A percentile compares a stretch with the other conserved stretches of the same genome.
Conservation (phyloP, 148 eudicot species). For the Salicornia ramosissima region DNA sequence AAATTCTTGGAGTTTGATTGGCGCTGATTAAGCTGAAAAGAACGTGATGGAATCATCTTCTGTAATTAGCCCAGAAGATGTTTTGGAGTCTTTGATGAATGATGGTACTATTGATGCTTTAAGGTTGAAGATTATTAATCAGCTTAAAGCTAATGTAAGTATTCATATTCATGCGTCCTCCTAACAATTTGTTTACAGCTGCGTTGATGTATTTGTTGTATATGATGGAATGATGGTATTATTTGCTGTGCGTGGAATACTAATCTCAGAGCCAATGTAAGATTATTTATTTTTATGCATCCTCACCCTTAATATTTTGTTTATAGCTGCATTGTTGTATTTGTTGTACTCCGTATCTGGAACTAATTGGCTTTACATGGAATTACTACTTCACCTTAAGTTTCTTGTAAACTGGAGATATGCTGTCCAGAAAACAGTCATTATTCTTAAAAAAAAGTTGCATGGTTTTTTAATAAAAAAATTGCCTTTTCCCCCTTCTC, state of each 20-base stretch:
- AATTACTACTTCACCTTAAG: too few relatives aligned
- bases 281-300: too few relatives aligned
- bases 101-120: conserved; percentile 86
- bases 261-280: too few relatives aligned
- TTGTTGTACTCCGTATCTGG: not conserved
- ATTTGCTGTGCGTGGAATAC: too few relatives aligned
- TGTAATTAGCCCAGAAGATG: conserved; percentile 78
- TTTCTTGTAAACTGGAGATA: too few relatives aligned
- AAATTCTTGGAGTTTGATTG: not conserved
- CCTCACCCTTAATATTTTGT: too few relatives aligned
- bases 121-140: conserved; percentile 81
- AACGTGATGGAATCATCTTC: conserved; percentile 42
- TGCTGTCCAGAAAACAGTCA: too few relatives aligned
- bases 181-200: not conserved
- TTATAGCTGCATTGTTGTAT: not conserved
- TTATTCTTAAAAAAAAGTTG: too few relatives aligned
- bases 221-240: not conserved
- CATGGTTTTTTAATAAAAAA: too few relatives aligned
- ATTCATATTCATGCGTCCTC: too few relatives aligned
- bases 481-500: too few relatives aligned
- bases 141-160: conserved; percentile 90
- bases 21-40: not conserved
- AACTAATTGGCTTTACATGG: too few relatives aligned
- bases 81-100: conserved; percentile 78
- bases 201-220: not conserved